Percentiles rank a stretch among this genome's conserved stretches.
phyloP scores from a whole-genome alignment of 345 rosid genomes.

The Salix caprea region DNA sequence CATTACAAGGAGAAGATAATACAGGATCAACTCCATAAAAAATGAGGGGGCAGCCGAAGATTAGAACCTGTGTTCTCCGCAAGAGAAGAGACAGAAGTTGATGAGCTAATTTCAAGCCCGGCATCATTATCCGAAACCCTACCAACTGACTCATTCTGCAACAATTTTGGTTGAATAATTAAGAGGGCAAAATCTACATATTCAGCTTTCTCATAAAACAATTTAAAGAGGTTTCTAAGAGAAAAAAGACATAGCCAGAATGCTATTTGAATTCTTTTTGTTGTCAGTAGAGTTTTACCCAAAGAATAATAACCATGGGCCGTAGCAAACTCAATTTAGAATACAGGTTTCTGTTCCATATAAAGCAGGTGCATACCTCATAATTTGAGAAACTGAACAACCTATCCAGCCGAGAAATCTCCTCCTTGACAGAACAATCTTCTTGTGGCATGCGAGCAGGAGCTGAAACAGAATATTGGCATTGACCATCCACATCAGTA shows the following conservation, averaged over 20 bases:
- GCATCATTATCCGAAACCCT: conserved; percentile 26
- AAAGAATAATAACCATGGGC: background rate
- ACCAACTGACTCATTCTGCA: conserved; percentile 28
- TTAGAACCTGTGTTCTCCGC: conserved; percentile 19
- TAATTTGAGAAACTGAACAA: conserved; percentile 20
- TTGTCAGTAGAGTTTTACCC: background rate
- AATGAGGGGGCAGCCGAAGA: no score
- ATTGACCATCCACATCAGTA: conserved; percentile 2
- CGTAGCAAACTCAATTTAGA: background rate
- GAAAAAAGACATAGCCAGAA: background rate
- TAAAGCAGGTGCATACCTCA: conserved; percentile 17
- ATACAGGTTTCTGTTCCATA: background rate
- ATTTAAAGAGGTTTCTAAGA: background rate
- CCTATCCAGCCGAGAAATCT: conserved; percentile 15
- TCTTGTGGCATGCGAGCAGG: conserved; percentile 4
- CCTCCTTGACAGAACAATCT: background rate
- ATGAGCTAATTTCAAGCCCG: conserved; percentile 8
- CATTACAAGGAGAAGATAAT: background rate
- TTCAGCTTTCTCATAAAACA: background rate
- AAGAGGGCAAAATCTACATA: background rate
- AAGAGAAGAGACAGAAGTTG: conserved; percentile 13
- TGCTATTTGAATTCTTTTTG: background rate
- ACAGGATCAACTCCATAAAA: background rate
- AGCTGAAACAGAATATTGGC: conserved; percentile 5
- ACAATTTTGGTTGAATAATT: conserved; percentile 20